These are phyloP conservation scores for Bacidia rubella DNA, from an alignment of 495 filamentous ascomycete species.

Conservation along the genomic window DNA sequence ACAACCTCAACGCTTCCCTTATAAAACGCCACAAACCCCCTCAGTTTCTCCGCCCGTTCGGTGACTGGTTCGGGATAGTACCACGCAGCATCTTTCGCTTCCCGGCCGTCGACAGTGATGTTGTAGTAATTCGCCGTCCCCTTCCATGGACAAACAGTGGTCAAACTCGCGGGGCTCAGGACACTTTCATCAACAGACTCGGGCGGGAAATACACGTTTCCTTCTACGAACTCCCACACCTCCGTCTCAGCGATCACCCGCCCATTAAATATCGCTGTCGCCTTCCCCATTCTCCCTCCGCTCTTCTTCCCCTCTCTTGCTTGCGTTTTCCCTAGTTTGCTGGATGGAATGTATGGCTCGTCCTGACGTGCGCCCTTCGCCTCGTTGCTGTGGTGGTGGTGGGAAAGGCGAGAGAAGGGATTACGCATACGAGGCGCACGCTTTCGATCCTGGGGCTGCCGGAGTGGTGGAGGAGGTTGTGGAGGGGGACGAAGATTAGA, in stretches of 20 bases:
- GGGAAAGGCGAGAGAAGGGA: too few species aligned
- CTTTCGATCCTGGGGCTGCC: too few species aligned
- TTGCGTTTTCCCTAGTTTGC: too few species aligned
- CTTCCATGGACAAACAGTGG: slow-evolving; percentile 54
- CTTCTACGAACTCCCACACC: slow-evolving; percentile 52
- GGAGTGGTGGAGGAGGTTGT: too few species aligned
- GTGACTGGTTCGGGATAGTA: slow-evolving; percentile 43
- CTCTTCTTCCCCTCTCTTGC: too few species aligned
- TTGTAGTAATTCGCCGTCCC: slow-evolving; percentile 57
- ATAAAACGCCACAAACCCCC: slow-evolving; percentile 56
- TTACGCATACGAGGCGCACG: too few species aligned
- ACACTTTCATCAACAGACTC: slow-evolving; percentile 35
- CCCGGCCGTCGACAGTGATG: slow-evolving; percentile 42
- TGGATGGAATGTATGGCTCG: too few species aligned
- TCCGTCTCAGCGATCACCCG: slow-evolving; percentile 46
- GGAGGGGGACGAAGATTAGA: too few species aligned
- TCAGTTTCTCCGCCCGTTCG: slow-evolving; percentile 42
- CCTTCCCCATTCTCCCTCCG: slow-evolving; percentile 37
- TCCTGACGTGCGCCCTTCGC: too few species aligned
- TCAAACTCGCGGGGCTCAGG: slow-evolving; percentile 35
- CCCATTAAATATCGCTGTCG: slow-evolving; percentile 44
- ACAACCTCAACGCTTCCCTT: slow-evolving; percentile 24
- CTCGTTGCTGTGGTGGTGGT: too few species aligned
- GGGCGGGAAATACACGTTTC: slow-evolving; percentile 45
- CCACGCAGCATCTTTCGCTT: slow-evolving; percentile 51